Conservation (phyloP, 352 stramenopile species). For the Phytophthora agathidicida region DNA sequence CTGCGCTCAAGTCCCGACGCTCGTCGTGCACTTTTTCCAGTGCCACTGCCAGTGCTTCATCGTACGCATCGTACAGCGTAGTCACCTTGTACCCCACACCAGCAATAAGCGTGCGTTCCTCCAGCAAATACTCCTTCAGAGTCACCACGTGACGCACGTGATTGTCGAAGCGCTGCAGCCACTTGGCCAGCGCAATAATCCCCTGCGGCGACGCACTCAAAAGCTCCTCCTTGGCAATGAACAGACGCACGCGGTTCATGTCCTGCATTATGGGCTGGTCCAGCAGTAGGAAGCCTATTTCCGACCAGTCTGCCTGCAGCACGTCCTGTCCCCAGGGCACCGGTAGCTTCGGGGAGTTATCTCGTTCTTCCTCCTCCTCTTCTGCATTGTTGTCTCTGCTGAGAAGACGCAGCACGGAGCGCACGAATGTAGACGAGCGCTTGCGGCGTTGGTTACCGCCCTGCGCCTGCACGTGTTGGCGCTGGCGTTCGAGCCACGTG, state of each 20-base stretch:
- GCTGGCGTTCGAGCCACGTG: constrained; percentile 71
- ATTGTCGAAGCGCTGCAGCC: constrained; percentile 67
- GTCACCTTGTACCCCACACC: constrained; percentile 66
- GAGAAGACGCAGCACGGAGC: constrained; percentile 63
- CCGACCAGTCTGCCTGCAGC: constrained; percentile 52
- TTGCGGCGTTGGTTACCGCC: constrained; percentile 45
- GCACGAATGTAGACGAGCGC: constrained; percentile 66
- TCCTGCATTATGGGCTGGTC: constrained; percentile 69
- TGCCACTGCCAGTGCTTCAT: constrained; percentile 48
- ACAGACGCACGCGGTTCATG: constrained; percentile 51
- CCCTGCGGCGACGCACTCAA: constrained; percentile 53
- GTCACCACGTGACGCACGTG: constrained; percentile 61
- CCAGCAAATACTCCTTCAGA: constrained; percentile 72
- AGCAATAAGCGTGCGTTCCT: constrained; percentile 62
- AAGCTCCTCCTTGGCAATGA: constrained; percentile 59
- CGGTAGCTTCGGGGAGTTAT: constrained; percentile 33
- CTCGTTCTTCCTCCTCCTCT: constrained; percentile 22
- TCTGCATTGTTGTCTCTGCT: constrained; percentile 19
- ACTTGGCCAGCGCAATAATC: constrained; percentile 63
- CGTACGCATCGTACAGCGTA: constrained; percentile 67
- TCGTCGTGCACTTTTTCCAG: constrained; percentile 63
- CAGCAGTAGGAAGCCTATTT: constrained; percentile 57
- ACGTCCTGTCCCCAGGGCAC: constrained; percentile 54
- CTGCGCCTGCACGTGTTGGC: constrained; percentile 36
- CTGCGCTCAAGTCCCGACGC: constrained; percentile 44